A percentile compares a stretch with the other conserved stretches of the same genome.
These are phyloP conservation scores for Wickerhamomyces hampshirensis DNA, from an alignment of 805 yeast species.

Conservation along the genomic window DNA sequence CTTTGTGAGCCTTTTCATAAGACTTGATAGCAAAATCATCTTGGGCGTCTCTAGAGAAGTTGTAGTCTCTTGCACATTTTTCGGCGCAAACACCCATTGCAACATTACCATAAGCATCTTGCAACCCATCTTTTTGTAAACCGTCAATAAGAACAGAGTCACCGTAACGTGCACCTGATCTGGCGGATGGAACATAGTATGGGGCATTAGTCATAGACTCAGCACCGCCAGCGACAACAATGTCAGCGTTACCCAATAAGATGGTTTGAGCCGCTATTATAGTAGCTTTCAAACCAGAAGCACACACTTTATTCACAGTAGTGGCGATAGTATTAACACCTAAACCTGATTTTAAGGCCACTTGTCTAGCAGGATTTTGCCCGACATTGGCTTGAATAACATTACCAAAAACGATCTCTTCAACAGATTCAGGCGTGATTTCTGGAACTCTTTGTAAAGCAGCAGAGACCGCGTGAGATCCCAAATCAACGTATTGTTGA, in stretches of 20 bases:
- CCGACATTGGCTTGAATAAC: conserved; percentile 92
- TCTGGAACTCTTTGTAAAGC: conserved; percentile 81
- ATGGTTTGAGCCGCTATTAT: conserved; percentile 89
- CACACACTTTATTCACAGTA: conserved; percentile 94
- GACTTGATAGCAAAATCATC: conserved; percentile 84
- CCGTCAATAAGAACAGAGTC: conserved; percentile 80
- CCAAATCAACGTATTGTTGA: conserved; percentile 77
- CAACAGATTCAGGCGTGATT: conserved; percentile 71
- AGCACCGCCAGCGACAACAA: conserved; percentile 95
- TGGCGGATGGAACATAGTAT: conserved; percentile 80
- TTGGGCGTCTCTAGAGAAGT: conserved; percentile 76
- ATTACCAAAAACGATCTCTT: conserved; percentile 89
- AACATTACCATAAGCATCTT: conserved; percentile 81
- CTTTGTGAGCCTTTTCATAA: conserved; percentile 80
- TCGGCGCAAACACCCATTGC: conserved; percentile 99
- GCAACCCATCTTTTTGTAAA: conserved; percentile 84
- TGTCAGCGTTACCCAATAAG: conserved; percentile 82
- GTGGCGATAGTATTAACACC: conserved; percentile 78
- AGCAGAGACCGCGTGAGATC: conserved; percentile 87
- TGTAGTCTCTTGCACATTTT: conserved; percentile 85
- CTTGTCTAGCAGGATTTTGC: conserved; percentile 98
- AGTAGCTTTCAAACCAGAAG: conserved; percentile 90
- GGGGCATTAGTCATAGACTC: conserved; percentile 97
- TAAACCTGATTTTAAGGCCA: conserved; percentile 85
- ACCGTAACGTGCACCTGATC: conserved; percentile 90